Evolutionary conservation across 148 eudicot genomes (phyloP).

Genomic region (Rhododendron henanense): DNA sequence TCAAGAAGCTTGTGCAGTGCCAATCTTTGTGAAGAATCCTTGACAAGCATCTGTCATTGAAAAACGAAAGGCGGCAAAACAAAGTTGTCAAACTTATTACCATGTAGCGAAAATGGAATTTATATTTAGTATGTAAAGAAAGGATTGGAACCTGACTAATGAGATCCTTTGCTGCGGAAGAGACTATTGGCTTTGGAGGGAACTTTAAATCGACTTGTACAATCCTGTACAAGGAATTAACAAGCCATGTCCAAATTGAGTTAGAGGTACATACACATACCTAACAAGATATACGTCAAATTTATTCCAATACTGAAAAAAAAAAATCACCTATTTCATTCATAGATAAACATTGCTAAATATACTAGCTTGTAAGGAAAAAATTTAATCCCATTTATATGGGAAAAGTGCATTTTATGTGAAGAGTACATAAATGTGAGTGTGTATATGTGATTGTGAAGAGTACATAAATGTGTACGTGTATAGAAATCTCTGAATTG

Average conservation of each 20-base stretch:
- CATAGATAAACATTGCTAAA: neutral
- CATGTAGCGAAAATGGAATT: neutral
- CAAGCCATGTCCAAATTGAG: neutral
- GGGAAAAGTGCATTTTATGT: neutral
- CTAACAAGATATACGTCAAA: neutral
- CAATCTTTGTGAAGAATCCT: conserved; percentile 70
- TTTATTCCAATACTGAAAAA: neutral
- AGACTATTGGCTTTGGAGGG: conserved; percentile 70
- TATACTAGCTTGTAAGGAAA: neutral
- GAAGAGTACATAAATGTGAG: neutral
- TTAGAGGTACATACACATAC: neutral
- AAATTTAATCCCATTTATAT: too few species aligned
- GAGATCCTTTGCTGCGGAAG: conserved; percentile 79
- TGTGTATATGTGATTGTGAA: neutral
- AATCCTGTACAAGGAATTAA: conserved; percentile 43
- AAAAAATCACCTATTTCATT: neutral
- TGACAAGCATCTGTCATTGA: conserved; percentile 82
- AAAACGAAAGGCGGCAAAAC: neutral
- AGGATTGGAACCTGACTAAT: conserved; percentile 42
- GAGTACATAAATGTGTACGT: too few species aligned
- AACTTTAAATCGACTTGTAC: conserved; percentile 80
- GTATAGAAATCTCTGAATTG: too few species aligned
- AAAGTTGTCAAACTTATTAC: neutral
- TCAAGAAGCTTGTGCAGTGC: conserved; percentile 88
- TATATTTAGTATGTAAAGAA: neutral